These are phyloP conservation scores for Camellia lanceoleosa DNA, from an alignment of 148 eudicot genomes.

Conservation along the genomic window DNA sequence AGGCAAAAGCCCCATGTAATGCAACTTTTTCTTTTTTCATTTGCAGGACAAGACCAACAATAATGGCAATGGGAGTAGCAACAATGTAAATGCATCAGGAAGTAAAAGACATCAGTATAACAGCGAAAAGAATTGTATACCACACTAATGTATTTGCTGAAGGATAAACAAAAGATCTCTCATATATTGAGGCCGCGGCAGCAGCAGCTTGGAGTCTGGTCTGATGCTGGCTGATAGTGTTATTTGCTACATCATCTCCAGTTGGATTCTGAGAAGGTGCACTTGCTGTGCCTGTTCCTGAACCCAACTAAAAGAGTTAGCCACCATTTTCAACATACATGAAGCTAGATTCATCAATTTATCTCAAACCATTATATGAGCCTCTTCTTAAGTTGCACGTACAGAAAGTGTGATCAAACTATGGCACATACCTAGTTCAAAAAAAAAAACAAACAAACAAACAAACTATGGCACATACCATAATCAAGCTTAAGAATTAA, in stretches of 20 bases:
- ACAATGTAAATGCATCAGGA: background rate
- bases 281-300: slow-evolving; percentile 44
- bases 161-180: slow-evolving; percentile 89
- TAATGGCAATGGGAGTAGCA: background rate
- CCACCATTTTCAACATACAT: background rate
- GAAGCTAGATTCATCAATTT: background rate
- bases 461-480: background rate
- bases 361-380: background rate
- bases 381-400: background rate
- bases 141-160: slow-evolving; percentile 57
- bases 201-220: slow-evolving; percentile 88
- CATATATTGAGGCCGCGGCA: slow-evolving; percentile 85
- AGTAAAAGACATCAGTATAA: background rate
- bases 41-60: slow-evolving; percentile 8
- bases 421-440: background rate
- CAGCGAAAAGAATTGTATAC: slow-evolving; percentile 32
- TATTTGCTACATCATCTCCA: slow-evolving; percentile 35
- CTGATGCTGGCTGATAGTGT: slow-evolving; percentile 49
- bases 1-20: background rate
- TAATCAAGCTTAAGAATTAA: background rate
- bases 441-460: too few species aligned
- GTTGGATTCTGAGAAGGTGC: slow-evolving; percentile 49
- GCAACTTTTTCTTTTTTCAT: background rate
- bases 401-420: background rate
- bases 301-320: background rate